phyloP scores from a whole-genome alignment of 495 filamentous ascomycete species.

The Penicillium roqueforti region DNA sequence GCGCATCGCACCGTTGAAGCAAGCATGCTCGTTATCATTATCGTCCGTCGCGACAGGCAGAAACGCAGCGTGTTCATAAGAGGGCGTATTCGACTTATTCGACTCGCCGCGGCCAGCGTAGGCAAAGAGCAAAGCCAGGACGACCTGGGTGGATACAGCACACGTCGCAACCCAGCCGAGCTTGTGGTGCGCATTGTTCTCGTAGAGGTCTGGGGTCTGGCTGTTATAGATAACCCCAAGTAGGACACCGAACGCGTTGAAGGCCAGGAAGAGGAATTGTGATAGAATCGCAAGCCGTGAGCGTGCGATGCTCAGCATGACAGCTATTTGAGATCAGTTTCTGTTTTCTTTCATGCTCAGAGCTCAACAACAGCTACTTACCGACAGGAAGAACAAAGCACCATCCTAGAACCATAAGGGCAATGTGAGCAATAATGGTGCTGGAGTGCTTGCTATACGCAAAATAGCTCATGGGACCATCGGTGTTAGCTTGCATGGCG shows the following conservation, averaged over 20 bases:
- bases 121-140: slow-evolving; percentile 60
- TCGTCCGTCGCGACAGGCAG: slow-evolving; percentile 66
- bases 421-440: slow-evolving; percentile 73
- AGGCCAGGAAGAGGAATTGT: slow-evolving; percentile 70
- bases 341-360: neutral
- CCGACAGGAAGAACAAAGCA: slow-evolving; percentile 77
- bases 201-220: slow-evolving; percentile 82
- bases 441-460: slow-evolving; percentile 59
- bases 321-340: slow-evolving; percentile 45
- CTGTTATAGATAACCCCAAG: slow-evolving; percentile 74
- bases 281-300: slow-evolving; percentile 69
- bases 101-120: slow-evolving; percentile 41
- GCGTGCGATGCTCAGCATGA: slow-evolving; percentile 79
- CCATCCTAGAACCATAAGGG: slow-evolving; percentile 77
- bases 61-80: slow-evolving; percentile 49
- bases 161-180: slow-evolving; percentile 83
- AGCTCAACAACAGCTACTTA: slow-evolving; percentile 39
- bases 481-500: neutral
- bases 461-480: slow-evolving; percentile 66
- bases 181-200: slow-evolving; percentile 82
- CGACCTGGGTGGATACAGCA: slow-evolving; percentile 62
- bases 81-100: slow-evolving; percentile 14
- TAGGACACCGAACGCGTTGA: slow-evolving; percentile 68
- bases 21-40: slow-evolving; percentile 56
- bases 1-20: slow-evolving; percentile 37